These are phyloP conservation scores for Proteromonas lacertae DNA, from an alignment of 352 stramenopile species.

Conservation along the genomic window DNA sequence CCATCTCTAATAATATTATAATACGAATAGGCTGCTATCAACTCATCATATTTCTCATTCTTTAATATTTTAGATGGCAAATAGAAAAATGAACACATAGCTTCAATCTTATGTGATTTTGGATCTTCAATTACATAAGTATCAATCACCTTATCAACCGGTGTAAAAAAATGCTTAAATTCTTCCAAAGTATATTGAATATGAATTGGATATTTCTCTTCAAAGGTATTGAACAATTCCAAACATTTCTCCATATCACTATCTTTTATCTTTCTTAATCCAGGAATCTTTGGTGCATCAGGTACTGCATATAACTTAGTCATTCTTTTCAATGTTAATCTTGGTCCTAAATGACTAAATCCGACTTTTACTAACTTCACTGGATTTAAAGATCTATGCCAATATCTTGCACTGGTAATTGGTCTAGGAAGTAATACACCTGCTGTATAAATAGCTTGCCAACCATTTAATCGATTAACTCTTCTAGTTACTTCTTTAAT, in stretches of 20 bases:
- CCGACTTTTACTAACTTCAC: conserved; percentile 92
- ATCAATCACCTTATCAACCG: no score
- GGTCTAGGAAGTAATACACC: conserved; percentile 76
- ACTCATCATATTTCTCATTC: conserved; percentile 59
- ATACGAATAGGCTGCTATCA: conserved; percentile 93
- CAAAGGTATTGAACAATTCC: no score
- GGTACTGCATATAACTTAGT: conserved; percentile 42
- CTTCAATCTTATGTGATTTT: conserved; percentile 31
- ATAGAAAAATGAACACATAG: conserved; percentile 87
- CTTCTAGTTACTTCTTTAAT: conserved; percentile 98
- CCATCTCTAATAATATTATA: conserved; percentile 95
- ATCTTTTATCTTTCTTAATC: no score
- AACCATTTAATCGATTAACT: conserved; percentile 59
- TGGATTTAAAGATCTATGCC: conserved; percentile 75
- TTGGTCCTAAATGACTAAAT: conserved; percentile 53
- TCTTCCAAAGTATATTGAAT: no score
- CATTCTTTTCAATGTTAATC: conserved; percentile 70
- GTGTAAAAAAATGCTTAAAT: no score
- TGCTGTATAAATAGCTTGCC: conserved; percentile 90
- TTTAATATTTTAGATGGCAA: conserved; percentile 73
- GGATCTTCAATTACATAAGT: conserved; percentile 38
- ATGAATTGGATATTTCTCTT: neutral
- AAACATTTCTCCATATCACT: no score
- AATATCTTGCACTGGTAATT: conserved; percentile 67
- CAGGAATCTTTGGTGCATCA: no score